These are phyloP conservation scores for Fragaria nilgerrensis DNA, from an alignment of 306 rosid genomes.

Conservation along the genomic window DNA sequence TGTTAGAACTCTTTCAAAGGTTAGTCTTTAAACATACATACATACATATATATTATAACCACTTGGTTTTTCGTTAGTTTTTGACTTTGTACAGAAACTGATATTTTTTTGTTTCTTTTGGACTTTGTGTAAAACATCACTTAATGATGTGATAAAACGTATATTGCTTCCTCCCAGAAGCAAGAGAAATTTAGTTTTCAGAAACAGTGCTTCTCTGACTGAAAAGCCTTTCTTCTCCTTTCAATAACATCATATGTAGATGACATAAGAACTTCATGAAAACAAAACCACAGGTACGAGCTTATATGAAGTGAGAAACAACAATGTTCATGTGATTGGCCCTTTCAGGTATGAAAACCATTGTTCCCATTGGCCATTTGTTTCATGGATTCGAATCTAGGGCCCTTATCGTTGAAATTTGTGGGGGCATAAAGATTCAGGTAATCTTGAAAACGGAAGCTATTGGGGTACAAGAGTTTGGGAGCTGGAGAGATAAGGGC, in stretches of 20 bases:
- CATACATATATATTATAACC: too few relatives aligned
- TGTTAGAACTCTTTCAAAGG: not conserved
- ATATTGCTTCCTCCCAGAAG: not conserved
- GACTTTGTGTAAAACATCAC: not conserved
- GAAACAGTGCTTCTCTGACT: not conserved
- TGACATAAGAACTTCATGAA: slow-evolving; percentile 1
- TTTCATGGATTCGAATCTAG: slow-evolving; percentile 62
- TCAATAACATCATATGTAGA: slow-evolving; percentile 4
- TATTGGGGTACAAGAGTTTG: slow-evolving; percentile 56
- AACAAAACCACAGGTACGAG: not conserved
- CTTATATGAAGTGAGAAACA: not conserved
- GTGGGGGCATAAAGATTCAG: slow-evolving; percentile 66
- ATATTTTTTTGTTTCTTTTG: not conserved
- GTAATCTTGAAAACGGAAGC: slow-evolving; percentile 58
- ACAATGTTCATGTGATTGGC: not conserved
- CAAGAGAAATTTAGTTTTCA: not conserved
- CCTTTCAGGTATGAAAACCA: slow-evolving; percentile 20
- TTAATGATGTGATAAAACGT: not conserved
- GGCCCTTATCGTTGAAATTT: slow-evolving; percentile 70
- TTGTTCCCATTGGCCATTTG: slow-evolving; percentile 37
- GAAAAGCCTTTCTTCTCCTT: not conserved
- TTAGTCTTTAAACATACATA: not conserved
- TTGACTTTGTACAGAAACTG: not conserved
- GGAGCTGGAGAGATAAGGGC: slow-evolving; percentile 69
- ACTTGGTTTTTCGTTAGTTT: not conserved